Evolutionary conservation across 2,329 filamentous ascomycete genomes (phyloP).

Genomic region (Eurotiales sp.): DNA sequence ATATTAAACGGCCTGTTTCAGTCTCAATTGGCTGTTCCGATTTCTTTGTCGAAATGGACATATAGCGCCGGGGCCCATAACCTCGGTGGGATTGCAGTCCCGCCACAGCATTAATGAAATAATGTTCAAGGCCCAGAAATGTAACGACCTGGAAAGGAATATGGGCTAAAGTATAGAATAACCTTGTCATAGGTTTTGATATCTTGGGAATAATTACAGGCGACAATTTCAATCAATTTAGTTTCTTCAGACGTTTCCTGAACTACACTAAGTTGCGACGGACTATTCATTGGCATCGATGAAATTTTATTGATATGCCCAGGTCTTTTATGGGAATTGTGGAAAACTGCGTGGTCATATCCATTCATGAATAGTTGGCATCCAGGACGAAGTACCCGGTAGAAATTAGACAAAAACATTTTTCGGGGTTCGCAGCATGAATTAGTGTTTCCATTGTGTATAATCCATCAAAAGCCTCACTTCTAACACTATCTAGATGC

Average conservation of each 20-base stretch:
- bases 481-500: slow-evolving; percentile 40
- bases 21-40: slow-evolving; percentile 7
- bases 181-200: slow-evolving; percentile 47
- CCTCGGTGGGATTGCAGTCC: slow-evolving; percentile 36
- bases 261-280: slow-evolving; percentile 39
- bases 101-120: slow-evolving; percentile 50
- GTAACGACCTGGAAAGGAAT: slow-evolving; percentile 47
- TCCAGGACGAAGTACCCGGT: slow-evolving; percentile 47
- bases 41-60: slow-evolving; percentile 22
- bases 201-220: slow-evolving; percentile 45
- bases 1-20: neutral
- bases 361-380: slow-evolving; percentile 47
- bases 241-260: slow-evolving; percentile 36
- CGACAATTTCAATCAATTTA: slow-evolving; percentile 44
- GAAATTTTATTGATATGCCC: slow-evolving; percentile 41
- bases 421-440: slow-evolving; percentile 48
- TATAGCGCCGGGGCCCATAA: slow-evolving; percentile 28
- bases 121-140: slow-evolving; percentile 42
- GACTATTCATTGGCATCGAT: slow-evolving; percentile 46
- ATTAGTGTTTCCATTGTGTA: slow-evolving; percentile 58
- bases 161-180: slow-evolving; percentile 48
- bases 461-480: slow-evolving; percentile 46
- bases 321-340: slow-evolving; percentile 26
- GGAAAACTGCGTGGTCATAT: slow-evolving; percentile 41
- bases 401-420: slow-evolving; percentile 46